These are phyloP conservation scores for Asclepias syriaca DNA, from an alignment of 257 asterid genomes.

Conservation along the genomic window DNA sequence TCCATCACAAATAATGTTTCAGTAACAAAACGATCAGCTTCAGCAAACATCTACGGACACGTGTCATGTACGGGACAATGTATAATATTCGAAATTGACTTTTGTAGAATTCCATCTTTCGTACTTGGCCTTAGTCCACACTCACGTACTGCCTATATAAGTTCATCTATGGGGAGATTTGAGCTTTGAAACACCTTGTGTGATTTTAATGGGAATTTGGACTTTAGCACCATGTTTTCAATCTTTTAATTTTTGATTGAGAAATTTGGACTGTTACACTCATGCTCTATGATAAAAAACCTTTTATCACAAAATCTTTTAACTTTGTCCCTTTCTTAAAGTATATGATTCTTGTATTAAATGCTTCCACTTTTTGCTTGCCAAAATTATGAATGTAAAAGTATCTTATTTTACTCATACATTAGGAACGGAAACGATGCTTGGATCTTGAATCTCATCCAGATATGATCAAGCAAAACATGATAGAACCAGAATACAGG, in stretches of 20 bases:
- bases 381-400: constrained; percentile 1
- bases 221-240: not conserved
- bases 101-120: too few relatives aligned
- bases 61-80: too few relatives aligned
- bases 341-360: not conserved
- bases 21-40: too few relatives aligned
- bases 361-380: not conserved
- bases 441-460: constrained; percentile 2
- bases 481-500: constrained; percentile 41
- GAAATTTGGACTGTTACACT: not conserved
- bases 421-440: constrained; percentile 54
- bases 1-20: too few relatives aligned
- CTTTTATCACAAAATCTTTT: not conserved
- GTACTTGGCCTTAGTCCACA: too few relatives aligned
- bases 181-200: not conserved
- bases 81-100: too few relatives aligned
- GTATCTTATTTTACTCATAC: not conserved
- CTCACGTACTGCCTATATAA: too few relatives aligned
- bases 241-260: too few relatives aligned
- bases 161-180: too few relatives aligned
- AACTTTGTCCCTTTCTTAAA: not conserved
- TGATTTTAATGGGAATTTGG: constrained; percentile 1
- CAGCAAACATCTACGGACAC: too few relatives aligned
- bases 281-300: not conserved
- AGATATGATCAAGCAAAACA: not conserved